Conservation (phyloP, 495 filamentous ascomycete species). For the Penicillium flavigenum region DNA sequence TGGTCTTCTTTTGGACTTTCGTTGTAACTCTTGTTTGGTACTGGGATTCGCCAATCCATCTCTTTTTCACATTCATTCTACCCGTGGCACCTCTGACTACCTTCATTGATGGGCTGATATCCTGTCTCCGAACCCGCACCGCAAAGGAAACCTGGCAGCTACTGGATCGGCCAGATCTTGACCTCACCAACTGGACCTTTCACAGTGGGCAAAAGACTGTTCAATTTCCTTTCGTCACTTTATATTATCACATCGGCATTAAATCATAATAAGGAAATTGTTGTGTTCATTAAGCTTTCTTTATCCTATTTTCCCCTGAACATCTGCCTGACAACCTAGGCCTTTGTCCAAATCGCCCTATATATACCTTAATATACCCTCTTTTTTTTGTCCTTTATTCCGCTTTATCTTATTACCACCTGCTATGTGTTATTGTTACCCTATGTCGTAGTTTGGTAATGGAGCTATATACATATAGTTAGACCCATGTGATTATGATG, state of each 20-base stretch:
- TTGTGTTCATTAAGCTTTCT: not conserved
- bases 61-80: slow-evolving; percentile 64
- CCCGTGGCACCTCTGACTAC: slow-evolving; percentile 64
- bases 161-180: slow-evolving; percentile 50
- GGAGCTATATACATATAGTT: not conserved
- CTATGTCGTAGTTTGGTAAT: not conserved
- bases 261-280: not conserved
- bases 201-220: slow-evolving; percentile 47
- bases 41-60: slow-evolving; percentile 55
- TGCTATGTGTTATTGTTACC: not conserved
- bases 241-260: slow-evolving; percentile 19
- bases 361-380: too few relatives aligned
- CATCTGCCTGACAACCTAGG: slow-evolving; percentile 33
- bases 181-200: slow-evolving; percentile 52
- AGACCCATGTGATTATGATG: not conserved
- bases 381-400: not conserved
- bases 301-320: not conserved
- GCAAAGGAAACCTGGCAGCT: slow-evolving; percentile 60
- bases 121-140: slow-evolving; percentile 62
- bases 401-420: not conserved
- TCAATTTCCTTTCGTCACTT: slow-evolving; percentile 26
- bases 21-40: slow-evolving; percentile 59
- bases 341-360: not conserved
- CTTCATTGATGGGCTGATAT: slow-evolving; percentile 66
- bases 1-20: slow-evolving; percentile 55